Evolutionary conservation across 345 rosid species (phyloP), one percentile per base, ranked within the genome.

Genomic region (Ceriops zippeliana): DNA sequence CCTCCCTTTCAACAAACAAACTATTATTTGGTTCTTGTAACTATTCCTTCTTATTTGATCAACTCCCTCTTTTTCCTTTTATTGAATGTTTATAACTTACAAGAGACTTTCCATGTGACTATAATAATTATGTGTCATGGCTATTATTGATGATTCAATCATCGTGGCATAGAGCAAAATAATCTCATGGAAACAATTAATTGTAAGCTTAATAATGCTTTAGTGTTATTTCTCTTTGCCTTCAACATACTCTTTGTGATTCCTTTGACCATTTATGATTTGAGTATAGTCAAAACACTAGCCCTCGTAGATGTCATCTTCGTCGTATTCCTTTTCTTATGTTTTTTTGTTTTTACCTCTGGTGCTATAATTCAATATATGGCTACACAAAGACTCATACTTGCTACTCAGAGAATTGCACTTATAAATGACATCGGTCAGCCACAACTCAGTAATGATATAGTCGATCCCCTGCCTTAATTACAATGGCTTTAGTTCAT

Each of bases 281-380:
- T 58, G 22, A 17, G 16, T 10, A 27, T 26, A 1, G 58, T 51
- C 1, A 16, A 27, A 58, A 15, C 63, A 1, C 58, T 35, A 7
- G 59, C 51, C 5, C 59, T 57, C 11, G 47, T 34, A 5, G 49
- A 46, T 5, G 63, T 46, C 21, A 37, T 71, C 30, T 34, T 34
- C 0, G 1, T 0, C 10, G 37, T 34, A 34, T 2, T 34, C 8
- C 60, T 63, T 11, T 22, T 49, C 0, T 2, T 58, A 42, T 71
- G 46, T 46, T 64, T 71, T 57, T 9, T 31, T 2, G 21, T 8
- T 7, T 72, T 31, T 6, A 34, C 49, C 19, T 2, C 49, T 57
- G 57, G 20, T 58, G 75, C 52, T 15, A 27, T 26, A 5, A 2
- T 65, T 13, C 59, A 72, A 21, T 72, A 63, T 2, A n/a, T 58